A percentile compares a stretch with the other conserved stretches of the same genome.
These are phyloP conservation scores for Alloteropsis angusta DNA, from an alignment of 202 grass and related monocot species.

Conservation along the genomic window DNA sequence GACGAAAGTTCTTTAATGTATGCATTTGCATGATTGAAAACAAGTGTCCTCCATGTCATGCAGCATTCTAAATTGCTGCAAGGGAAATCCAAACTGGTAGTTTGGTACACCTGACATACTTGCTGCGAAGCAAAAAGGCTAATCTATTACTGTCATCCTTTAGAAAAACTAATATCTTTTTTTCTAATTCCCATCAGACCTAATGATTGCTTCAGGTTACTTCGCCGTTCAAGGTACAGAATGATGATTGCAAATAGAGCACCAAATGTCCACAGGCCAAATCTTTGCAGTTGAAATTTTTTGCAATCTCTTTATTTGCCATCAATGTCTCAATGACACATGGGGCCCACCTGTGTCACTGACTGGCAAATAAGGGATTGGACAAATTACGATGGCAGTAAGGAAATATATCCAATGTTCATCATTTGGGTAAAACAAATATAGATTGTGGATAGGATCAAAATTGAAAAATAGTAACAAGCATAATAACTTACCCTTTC, in stretches of 20 bases:
- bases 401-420: neutral
- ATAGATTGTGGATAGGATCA: neutral
- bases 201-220: neutral
- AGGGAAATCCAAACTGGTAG: neutral
- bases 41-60: neutral
- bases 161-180: neutral
- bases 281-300: neutral
- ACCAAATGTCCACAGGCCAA: neutral
- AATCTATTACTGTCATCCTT: neutral
- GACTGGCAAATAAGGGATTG: neutral
- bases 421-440: constrained; percentile 4
- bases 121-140: neutral
- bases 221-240: neutral
- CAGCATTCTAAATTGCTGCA: neutral
- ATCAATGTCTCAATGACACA: neutral
- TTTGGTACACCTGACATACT: neutral
- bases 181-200: neutral
- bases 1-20: too few relatives aligned
- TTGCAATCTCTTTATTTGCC: neutral
- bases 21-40: too few relatives aligned
- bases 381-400: neutral
- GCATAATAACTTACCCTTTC: constrained; percentile 59
- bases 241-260: neutral
- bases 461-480: constrained; percentile 6
- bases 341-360: neutral